Conservation (phyloP, 805 yeast genomes). For the Allodekkera sacchari region DNA sequence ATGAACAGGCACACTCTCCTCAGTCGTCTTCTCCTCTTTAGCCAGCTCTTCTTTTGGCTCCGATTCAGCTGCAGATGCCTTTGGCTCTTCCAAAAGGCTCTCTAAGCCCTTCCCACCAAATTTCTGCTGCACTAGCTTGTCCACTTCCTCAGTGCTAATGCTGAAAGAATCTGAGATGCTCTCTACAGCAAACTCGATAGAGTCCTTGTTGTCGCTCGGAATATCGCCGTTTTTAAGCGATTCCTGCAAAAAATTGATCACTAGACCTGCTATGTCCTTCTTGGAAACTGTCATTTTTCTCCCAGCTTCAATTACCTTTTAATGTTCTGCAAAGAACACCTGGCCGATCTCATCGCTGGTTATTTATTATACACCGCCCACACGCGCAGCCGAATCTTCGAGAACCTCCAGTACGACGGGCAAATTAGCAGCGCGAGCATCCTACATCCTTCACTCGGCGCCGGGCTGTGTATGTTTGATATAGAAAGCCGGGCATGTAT, state of each 20-base stretch:
- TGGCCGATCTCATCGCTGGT: no score
- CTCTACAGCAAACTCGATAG: conserved; percentile 88
- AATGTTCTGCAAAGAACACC: no score
- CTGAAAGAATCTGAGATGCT: conserved; percentile 84
- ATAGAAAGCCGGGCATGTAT: no score
- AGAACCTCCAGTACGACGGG: no score
- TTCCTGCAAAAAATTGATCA: conserved; percentile 60
- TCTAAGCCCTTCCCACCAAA: conserved; percentile 41
- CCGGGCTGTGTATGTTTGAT: no score
- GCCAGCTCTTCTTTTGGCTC: no score
- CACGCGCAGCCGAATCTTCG: no score
- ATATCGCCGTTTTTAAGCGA: conserved; percentile 55
- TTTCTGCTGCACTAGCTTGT: conserved; percentile 25
- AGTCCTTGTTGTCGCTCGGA: conserved; percentile 73
- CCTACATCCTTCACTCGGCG: no score
- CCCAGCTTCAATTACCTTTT: no score
- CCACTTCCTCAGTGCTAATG: conserved; percentile 42
- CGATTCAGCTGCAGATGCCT: conserved; percentile 8
- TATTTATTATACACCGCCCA: no score
- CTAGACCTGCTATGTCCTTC: conserved; percentile 62
- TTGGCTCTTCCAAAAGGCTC: conserved; percentile 30
- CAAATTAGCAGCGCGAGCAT: no score
- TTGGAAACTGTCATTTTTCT: conserved; percentile 38
- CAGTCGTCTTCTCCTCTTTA: conserved; percentile 10
- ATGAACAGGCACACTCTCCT: conserved; percentile 30